Conservation (phyloP, 1,284 basidiomycete genomes). For the Irpex sp. region DNA sequence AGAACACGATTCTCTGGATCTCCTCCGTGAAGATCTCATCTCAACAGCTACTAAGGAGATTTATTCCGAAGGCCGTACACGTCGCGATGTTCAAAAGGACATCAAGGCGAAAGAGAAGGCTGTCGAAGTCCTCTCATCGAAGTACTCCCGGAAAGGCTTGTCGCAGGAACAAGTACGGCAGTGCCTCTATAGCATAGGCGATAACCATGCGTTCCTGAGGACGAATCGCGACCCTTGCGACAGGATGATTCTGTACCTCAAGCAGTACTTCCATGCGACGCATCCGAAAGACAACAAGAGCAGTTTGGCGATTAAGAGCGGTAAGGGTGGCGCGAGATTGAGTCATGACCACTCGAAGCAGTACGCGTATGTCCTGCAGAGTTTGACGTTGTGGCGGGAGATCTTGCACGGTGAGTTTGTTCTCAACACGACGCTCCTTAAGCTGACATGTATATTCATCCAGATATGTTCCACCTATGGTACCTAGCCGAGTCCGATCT, state of each 20-base stretch:
- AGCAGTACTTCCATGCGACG: slow-evolving; percentile 71
- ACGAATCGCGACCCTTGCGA: slow-evolving; percentile 83
- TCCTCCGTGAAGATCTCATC: slow-evolving; percentile 72
- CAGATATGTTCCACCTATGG: slow-evolving; percentile 85
- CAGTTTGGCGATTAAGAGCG: slow-evolving; percentile 73
- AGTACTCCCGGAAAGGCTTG: slow-evolving; percentile 55
- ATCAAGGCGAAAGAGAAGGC: slow-evolving; percentile 80
- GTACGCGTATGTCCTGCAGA: slow-evolving; percentile 79
- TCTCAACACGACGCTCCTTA: neutral
- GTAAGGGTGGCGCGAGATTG: slow-evolving; percentile 70
- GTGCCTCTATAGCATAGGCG: slow-evolving; percentile 80
- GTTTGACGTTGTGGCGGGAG: slow-evolving; percentile 79
- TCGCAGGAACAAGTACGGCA: slow-evolving; percentile 64
- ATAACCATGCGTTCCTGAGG: slow-evolving; percentile 81
- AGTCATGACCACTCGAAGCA: slow-evolving; percentile 81
- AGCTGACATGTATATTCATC: neutral
- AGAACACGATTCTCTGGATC: slow-evolving; percentile 53
- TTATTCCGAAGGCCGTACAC: slow-evolving; percentile 61
- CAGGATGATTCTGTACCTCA: slow-evolving; percentile 70
- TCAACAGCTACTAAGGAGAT: slow-evolving; percentile 76
- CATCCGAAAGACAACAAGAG: slow-evolving; percentile 56
- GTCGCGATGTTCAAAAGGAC: slow-evolving; percentile 73
- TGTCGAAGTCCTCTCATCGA: slow-evolving; percentile 64
- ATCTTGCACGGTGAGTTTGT: slow-evolving; percentile 64
- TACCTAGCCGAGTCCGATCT: slow-evolving; percentile 74